Conservation (phyloP, 371 early-diverging fungal species). For the Apophysomyces sp. region DNA sequence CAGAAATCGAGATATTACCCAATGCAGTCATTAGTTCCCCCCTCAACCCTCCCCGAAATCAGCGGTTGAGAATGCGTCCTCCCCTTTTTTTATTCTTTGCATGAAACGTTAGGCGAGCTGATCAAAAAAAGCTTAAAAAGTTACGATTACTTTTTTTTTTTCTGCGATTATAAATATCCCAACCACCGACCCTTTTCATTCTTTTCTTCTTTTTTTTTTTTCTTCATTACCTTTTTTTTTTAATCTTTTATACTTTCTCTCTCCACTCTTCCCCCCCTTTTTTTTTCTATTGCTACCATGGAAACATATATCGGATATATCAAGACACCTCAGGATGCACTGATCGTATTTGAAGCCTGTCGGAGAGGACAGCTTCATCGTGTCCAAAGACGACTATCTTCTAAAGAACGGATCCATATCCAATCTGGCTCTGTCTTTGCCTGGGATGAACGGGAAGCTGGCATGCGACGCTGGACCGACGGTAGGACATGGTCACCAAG, state of each 20-base stretch:
- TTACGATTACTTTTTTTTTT: not conserved
- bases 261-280: not conserved
- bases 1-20: conserved; percentile 4
- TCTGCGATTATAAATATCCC: conserved; percentile 1
- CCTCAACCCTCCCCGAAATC: not conserved
- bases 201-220: conserved; percentile 1
- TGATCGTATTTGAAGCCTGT: conserved; percentile 84
- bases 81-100: not conserved
- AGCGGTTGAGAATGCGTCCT: not conserved
- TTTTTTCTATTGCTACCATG: conserved; percentile 15
- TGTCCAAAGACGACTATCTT: conserved; percentile 74
- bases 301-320: conserved; percentile 65
- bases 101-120: not conserved
- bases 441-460: conserved; percentile 86
- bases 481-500: conserved; percentile 85
- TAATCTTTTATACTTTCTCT: not conserved
- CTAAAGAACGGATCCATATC: conserved; percentile 61
- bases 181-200: not conserved
- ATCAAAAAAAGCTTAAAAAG: not conserved
- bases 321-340: conserved; percentile 78
- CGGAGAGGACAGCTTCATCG: conserved; percentile 64
- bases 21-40: not conserved
- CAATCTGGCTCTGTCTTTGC: conserved; percentile 81
- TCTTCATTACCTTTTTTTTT: conserved; percentile 7
- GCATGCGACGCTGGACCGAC: conserved; percentile 92